Evolutionary conservation across 2,329 filamentous ascomycete genomes (phyloP).

Genomic region (Aspergillus jensenii): DNA sequence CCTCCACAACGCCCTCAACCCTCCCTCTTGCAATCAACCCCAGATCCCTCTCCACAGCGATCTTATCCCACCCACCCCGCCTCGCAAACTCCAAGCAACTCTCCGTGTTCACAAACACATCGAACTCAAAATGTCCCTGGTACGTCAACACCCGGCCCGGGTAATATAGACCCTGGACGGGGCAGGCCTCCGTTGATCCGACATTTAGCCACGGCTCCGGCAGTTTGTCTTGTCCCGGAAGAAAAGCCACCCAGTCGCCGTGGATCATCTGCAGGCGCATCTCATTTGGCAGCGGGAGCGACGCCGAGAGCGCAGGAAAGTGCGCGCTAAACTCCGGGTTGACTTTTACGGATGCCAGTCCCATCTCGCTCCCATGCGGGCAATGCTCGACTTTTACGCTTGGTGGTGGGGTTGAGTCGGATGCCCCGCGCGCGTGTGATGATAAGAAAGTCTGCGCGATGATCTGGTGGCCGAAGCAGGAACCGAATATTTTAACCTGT

Average conservation of each 20-base stretch:
- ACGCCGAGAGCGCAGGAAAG: not conserved
- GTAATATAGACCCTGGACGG: conserved; percentile 24
- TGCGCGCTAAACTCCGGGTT: conserved; percentile 10
- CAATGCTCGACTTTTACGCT: conserved; percentile 22
- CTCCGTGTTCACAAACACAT: conserved; percentile 22
- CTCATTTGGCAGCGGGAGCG: not conserved
- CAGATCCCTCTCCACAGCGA: conserved; percentile 17
- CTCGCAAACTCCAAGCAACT: conserved; percentile 22
- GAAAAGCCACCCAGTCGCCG: conserved; percentile 27
- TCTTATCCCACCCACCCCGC: conserved; percentile 21
- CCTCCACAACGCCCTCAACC: conserved; percentile 16
- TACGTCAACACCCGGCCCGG: conserved; percentile 23
- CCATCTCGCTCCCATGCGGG: conserved; percentile 28
- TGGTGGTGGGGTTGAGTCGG: not conserved
- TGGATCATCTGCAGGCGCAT: conserved; percentile 36
- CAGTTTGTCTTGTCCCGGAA: not conserved
- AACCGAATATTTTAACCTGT: conserved; percentile 33
- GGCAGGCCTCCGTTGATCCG: conserved; percentile 19
- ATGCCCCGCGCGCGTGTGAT: not conserved
- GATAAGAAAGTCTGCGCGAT: conserved; percentile 20
- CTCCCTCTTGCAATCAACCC: conserved; percentile 21
- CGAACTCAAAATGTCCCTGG: conserved; percentile 29
- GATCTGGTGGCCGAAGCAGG: conserved; percentile 36
- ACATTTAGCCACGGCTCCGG: conserved; percentile 23
- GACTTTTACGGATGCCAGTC: conserved; percentile 29